phyloP scores from a whole-genome alignment of 2,329 filamentous ascomycete genomes.

The Cladosporium sp. region DNA sequence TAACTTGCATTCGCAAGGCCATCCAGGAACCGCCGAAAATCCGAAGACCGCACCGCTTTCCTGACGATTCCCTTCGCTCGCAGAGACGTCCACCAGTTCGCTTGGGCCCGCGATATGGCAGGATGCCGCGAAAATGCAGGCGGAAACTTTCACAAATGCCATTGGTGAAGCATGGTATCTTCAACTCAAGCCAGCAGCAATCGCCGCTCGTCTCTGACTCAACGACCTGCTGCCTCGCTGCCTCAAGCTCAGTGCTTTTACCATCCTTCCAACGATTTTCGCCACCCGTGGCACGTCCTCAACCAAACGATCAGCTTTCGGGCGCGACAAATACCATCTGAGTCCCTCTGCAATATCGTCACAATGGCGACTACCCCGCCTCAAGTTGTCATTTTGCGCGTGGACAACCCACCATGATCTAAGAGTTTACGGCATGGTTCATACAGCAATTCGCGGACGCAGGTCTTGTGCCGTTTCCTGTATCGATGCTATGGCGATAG shows the following conservation, averaged over 20 bases:
- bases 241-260: not conserved
- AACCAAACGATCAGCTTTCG: not conserved
- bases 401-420: not conserved
- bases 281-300: not conserved
- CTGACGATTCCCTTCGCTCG: not conserved
- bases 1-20: not conserved
- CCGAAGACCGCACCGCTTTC: not conserved
- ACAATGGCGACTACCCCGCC: not conserved
- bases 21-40: not conserved
- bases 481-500: not conserved
- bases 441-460: not conserved
- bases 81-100: not conserved
- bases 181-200: not conserved
- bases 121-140: not conserved
- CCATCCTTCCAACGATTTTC: not conserved
- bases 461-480: not conserved
- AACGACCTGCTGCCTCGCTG: too few relatives aligned
- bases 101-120: not conserved
- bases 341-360: not conserved
- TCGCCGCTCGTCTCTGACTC: not conserved
- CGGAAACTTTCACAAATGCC: not conserved
- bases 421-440: not conserved
- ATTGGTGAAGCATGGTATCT: not conserved
- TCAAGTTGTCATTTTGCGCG: not conserved
- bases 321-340: not conserved